Evolutionary conservation across 805 yeast genomes (phyloP).

Genomic region (Myxozyma lipomycoides): DNA sequence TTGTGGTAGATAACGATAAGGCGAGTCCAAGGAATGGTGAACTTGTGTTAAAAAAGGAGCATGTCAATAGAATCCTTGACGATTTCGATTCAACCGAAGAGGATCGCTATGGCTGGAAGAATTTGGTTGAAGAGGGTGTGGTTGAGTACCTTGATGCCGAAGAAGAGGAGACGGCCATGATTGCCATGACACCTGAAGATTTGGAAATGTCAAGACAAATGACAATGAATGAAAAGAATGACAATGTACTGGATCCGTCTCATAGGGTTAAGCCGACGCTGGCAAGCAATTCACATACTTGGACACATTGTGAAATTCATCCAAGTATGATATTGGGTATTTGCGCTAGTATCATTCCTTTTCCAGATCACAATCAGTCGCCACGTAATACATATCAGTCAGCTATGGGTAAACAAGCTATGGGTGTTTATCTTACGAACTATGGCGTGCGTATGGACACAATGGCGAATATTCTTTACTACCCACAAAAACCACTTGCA

Average conservation of each 20-base stretch:
- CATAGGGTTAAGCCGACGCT: slow-evolving; percentile 74
- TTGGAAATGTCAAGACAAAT: slow-evolving; percentile 57
- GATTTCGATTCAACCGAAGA: slow-evolving; percentile 49
- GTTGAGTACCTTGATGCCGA: slow-evolving; percentile 98
- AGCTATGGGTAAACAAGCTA: slow-evolving; percentile 99
- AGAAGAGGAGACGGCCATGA: slow-evolving; percentile 97
- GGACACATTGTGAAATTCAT: slow-evolving; percentile 98
- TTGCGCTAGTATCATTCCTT: slow-evolving; percentile 97
- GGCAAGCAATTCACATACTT: slow-evolving; percentile 67
- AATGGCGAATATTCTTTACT: slow-evolving; percentile 95
- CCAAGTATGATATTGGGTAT: slow-evolving; percentile 98
- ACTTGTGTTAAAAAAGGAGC: slow-evolving; percentile 78
- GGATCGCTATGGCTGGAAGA: slow-evolving; percentile 74
- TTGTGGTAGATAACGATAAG: slow-evolving; percentile 77
- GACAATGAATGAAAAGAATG: slow-evolving; percentile 42
- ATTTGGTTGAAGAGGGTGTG: slow-evolving; percentile 76
- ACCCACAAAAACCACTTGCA: slow-evolving; percentile 97
- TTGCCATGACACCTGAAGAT: slow-evolving; percentile 99
- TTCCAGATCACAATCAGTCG: slow-evolving; percentile 99
- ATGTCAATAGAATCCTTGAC: slow-evolving; percentile 64
- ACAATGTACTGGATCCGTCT: slow-evolving; percentile 62
- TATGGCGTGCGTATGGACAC: slow-evolving; percentile 98
- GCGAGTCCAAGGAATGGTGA: slow-evolving; percentile 56
- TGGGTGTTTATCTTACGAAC: slow-evolving; percentile 97
- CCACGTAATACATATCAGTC: slow-evolving; percentile 99